A percentile compares a stretch with the other conserved stretches of the same genome.
phyloP scores from a whole-genome alignment of 106 monocot species.

The Dioscorea alata region DNA sequence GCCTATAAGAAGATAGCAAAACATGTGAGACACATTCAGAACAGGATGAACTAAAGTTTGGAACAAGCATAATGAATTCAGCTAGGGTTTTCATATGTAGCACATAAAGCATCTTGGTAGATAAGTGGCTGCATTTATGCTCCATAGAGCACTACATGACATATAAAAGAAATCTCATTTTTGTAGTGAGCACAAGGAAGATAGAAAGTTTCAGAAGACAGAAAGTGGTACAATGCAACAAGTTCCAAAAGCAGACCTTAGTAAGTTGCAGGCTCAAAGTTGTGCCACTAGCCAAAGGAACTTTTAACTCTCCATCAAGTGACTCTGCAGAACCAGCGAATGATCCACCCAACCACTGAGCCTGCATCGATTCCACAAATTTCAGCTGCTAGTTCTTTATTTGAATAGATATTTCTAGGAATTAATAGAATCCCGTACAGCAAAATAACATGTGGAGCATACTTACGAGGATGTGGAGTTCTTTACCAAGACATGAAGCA shows the following conservation, averaged over 20 bases:
- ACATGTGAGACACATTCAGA: no score
- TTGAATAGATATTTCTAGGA: not conserved
- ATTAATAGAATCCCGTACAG: not conserved
- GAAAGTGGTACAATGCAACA: not conserved
- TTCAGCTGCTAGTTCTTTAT: not conserved
- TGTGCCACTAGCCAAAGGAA: constrained; percentile 53
- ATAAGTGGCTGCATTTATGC: no score
- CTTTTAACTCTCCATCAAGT: constrained; percentile 35
- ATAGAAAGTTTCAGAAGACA: not conserved
- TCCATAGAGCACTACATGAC: no score
- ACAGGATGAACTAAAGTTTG: no score
- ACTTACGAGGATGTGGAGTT: constrained; percentile 72
- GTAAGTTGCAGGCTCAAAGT: constrained; percentile 43
- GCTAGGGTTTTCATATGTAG: no score
- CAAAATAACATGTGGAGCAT: not conserved
- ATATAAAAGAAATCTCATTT: no score
- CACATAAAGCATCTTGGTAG: no score
- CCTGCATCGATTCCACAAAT: constrained; percentile 26
- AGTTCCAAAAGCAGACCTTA: constrained; percentile 37
- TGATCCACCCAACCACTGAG: constrained; percentile 52
- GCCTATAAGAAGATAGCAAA: no score
- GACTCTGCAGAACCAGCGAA: constrained; percentile 37
- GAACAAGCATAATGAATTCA: no score
- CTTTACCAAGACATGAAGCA: constrained; percentile 43
- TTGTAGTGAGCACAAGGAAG: no score